These are phyloP conservation scores for Nepenthes gracilis DNA, from an alignment of 148 eudicot species.

Conservation along the genomic window DNA sequence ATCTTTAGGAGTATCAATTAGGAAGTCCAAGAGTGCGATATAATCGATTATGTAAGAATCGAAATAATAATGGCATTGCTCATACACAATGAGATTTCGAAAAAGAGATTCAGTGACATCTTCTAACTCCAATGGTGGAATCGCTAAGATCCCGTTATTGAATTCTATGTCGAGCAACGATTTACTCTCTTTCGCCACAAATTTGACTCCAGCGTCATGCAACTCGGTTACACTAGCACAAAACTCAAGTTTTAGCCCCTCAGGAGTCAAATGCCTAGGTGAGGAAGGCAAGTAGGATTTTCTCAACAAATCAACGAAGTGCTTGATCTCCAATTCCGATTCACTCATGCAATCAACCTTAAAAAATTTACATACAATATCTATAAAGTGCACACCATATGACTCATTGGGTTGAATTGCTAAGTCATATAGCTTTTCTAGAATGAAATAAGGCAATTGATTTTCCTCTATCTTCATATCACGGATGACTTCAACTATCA, in stretches of 20 bases:
- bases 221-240: background rate
- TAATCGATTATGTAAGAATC: background rate
- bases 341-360: background rate
- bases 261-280: background rate
- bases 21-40: background rate
- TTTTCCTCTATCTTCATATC: conserved; percentile 12
- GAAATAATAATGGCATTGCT: background rate
- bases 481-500: conserved; percentile 1
- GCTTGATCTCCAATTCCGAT: background rate
- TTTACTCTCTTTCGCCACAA: background rate
- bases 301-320: background rate
- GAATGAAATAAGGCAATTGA: conserved; percentile 14
- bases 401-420: background rate
- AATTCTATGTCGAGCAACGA: background rate
- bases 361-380: background rate
- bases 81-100: background rate
- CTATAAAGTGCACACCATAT: background rate
- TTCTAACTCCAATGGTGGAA: background rate
- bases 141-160: background rate
- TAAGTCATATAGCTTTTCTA: conserved; percentile 2
- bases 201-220: background rate
- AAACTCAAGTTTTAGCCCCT: background rate
- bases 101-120: background rate
- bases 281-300: background rate
- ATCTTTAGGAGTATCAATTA: background rate